Percentiles rank a stretch among this genome's conserved stretches.
Conservation (phyloP, 495 filamentous ascomycete species). For the Neurospora pannonica region DNA sequence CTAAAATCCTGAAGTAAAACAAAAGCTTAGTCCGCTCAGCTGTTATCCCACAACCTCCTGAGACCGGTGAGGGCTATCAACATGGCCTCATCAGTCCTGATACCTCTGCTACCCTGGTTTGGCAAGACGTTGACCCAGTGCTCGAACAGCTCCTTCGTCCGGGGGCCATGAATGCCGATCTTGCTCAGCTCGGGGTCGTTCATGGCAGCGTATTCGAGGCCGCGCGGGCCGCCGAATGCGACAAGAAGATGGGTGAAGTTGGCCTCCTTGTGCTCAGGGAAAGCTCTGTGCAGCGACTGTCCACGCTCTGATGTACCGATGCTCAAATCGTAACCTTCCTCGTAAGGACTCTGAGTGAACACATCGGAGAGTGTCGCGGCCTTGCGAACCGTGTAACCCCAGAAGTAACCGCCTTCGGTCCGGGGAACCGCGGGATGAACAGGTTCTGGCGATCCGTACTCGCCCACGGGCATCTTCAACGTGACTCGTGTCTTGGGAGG, state of each 20-base stretch:
- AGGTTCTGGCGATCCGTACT: slow-evolving; percentile 36
- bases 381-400: slow-evolving; percentile 59
- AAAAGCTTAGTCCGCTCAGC: slow-evolving; percentile 5
- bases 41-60: slow-evolving; percentile 41
- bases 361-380: slow-evolving; percentile 51
- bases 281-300: slow-evolving; percentile 35
- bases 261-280: slow-evolving; percentile 31
- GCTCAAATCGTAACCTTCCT: slow-evolving; percentile 56
- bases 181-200: slow-evolving; percentile 51
- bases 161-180: slow-evolving; percentile 43
- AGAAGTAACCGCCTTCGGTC: slow-evolving; percentile 63
- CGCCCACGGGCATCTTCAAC: slow-evolving; percentile 44
- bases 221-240: slow-evolving; percentile 63
- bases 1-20: neutral
- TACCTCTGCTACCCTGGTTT: slow-evolving; percentile 65
- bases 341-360: slow-evolving; percentile 54
- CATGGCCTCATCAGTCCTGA: slow-evolving; percentile 70
- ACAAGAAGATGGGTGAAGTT: slow-evolving; percentile 59
- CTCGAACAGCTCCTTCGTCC: slow-evolving; percentile 61
- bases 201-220: slow-evolving; percentile 59
- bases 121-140: slow-evolving; percentile 67
- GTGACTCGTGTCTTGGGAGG: slow-evolving; percentile 56
- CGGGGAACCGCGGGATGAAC: slow-evolving; percentile 53
- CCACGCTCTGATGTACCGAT: slow-evolving; percentile 73
- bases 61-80: slow-evolving; percentile 57